phyloP scores from a whole-genome alignment of 2,329 filamentous ascomycete genomes.

The Fusarium robinianum region DNA sequence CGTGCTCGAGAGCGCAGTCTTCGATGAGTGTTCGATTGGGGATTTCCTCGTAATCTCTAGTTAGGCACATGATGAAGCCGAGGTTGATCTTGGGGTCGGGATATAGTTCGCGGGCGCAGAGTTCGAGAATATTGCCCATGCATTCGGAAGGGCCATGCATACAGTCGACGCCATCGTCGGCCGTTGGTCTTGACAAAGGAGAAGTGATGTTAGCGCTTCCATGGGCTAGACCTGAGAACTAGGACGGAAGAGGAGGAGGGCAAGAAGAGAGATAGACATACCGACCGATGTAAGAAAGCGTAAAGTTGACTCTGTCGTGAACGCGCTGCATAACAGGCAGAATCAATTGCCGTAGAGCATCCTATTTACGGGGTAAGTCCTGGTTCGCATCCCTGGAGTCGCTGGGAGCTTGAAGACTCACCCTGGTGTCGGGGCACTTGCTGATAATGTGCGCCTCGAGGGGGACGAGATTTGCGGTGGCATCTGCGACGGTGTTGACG shows the following conservation, averaged over 20 bases:
- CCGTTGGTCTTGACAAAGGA: constrained; percentile 57
- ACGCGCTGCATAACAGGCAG: constrained; percentile 85
- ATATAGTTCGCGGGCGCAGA: constrained; percentile 84
- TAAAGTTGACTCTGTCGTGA: constrained; percentile 86
- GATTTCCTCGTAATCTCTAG: constrained; percentile 74
- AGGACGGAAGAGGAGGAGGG: not conserved
- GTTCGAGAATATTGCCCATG: constrained; percentile 90
- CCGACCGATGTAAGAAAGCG: constrained; percentile 85
- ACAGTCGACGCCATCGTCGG: constrained; percentile 83
- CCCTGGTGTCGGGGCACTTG: constrained; percentile 89
- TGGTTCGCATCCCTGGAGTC: not conserved
- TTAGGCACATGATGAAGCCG: constrained; percentile 91
- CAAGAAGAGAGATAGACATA: constrained; percentile 45
- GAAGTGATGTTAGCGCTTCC: not conserved
- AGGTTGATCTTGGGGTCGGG: constrained; percentile 85
- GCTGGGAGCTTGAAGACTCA: constrained; percentile 36
- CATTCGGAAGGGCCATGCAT: constrained; percentile 88
- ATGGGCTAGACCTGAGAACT: no score
- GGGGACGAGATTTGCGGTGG: constrained; percentile 59
- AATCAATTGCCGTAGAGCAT: constrained; percentile 79
- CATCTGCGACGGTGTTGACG: constrained; percentile 3
- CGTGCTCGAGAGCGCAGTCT: constrained; percentile 88
- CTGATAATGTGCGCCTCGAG: constrained; percentile 96
- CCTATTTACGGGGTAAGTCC: constrained; percentile 45
- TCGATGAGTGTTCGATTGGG: constrained; percentile 78